Evolutionary conservation across 768 basidiomycete species (phyloP).

Genomic region (Xerocomellus chrysenteron): DNA sequence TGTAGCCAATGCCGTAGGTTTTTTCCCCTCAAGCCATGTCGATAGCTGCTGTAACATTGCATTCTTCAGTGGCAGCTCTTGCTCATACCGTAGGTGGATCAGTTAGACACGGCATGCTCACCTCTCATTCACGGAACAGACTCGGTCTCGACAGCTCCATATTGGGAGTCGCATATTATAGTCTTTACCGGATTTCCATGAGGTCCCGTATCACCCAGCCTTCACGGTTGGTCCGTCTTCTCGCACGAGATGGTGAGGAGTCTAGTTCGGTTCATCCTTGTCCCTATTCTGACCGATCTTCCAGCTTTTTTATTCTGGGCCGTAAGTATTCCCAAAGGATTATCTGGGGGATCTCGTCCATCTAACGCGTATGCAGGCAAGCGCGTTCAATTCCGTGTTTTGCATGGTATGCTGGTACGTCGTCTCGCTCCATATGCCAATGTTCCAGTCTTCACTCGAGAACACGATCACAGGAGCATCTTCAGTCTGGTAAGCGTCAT

Average conservation of each 20-base stretch:
- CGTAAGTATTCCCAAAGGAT: neutral
- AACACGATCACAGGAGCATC: conserved; percentile 3
- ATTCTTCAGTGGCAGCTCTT: conserved; percentile 16
- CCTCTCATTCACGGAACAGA: conserved; percentile 5
- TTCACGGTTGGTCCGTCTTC: conserved; percentile 12
- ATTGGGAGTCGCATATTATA: neutral
- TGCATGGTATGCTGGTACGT: conserved; percentile 19
- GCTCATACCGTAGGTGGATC: conserved; percentile 12
- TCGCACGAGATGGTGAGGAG: conserved; percentile 26
- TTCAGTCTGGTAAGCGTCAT: conserved; percentile 9
- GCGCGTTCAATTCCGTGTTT: conserved; percentile 4
- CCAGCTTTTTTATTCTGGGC: conserved; percentile 19
- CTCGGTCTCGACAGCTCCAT: conserved; percentile 14
- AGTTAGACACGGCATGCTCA: neutral
- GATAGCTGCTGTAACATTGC: neutral
- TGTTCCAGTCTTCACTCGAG: neutral
- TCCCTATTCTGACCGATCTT: neutral
- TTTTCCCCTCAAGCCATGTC: neutral
- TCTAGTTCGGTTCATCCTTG: neutral
- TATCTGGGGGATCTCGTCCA: neutral
- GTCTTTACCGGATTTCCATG: conserved; percentile 1
- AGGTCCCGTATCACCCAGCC: neutral
- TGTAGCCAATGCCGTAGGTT: conserved; percentile 12
- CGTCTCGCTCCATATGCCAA: neutral
- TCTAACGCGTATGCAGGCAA: conserved; percentile 2